Evolutionary conservation across 768 basidiomycete genomes (phyloP).

Genomic region (Goffeauzyma gilvescens): DNA sequence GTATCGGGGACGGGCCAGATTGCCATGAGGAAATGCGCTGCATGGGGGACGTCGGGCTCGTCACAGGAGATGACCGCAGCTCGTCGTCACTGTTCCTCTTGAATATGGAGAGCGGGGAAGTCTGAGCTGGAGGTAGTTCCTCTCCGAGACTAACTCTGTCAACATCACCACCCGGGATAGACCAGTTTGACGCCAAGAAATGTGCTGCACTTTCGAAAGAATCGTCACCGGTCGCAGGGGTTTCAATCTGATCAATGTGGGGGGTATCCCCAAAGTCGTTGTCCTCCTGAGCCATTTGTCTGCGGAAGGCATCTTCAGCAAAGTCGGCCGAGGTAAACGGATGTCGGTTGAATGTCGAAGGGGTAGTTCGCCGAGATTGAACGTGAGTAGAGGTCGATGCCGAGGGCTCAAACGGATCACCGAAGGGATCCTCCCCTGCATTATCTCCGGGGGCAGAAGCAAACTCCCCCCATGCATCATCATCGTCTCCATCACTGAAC

Average conservation of each 20-base stretch:
- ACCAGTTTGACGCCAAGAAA: constrained; percentile 11
- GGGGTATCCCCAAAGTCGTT: constrained; percentile 4
- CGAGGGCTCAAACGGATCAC: constrained; percentile 18
- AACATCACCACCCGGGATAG: constrained; percentile 7
- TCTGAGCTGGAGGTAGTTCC: constrained; percentile 4
- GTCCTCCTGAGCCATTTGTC: constrained; percentile 14
- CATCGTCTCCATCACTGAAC: no score
- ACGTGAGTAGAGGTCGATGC: constrained; percentile 1
- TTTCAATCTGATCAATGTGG: not conserved
- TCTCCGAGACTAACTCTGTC: constrained; percentile 9
- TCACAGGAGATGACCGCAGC: no score
- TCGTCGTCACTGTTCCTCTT: no score
- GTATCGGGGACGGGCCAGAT: no score
- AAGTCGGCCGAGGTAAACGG: constrained; percentile 29
- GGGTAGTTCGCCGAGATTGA: not conserved
- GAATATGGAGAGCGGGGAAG: no score
- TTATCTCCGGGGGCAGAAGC: constrained; percentile 14
- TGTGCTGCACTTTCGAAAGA: constrained; percentile 6
- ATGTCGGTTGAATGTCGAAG: no score
- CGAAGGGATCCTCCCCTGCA: constrained; percentile 24
- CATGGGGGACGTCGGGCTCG: no score
- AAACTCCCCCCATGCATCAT: constrained; percentile 30
- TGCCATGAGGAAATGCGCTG: no score
- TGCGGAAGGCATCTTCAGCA: constrained; percentile 22
- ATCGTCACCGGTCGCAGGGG: constrained; percentile 1